These are phyloP conservation scores for Hyphopichia burtonii DNA, from an alignment of 1,139 yeast genomes.

Conservation along the genomic window DNA sequence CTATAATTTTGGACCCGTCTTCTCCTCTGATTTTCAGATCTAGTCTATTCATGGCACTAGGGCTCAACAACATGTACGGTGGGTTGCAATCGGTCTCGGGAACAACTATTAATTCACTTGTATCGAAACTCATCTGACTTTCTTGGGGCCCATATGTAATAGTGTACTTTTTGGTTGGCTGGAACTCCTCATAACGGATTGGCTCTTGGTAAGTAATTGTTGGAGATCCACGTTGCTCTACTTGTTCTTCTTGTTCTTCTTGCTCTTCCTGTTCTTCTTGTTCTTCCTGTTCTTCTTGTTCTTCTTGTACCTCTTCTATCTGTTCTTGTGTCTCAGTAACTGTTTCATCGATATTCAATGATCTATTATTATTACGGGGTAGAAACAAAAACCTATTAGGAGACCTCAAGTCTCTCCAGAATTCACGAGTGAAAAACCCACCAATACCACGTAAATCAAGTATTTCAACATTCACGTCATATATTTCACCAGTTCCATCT, in stretches of 20 bases:
- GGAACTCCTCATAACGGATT: background rate
- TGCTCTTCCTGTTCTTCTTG: too few species aligned
- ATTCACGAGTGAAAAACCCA: slow-evolving; percentile 27
- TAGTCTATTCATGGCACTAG: background rate
- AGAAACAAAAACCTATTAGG: slow-evolving; percentile 22
- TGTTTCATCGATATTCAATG: slow-evolving; percentile 1
- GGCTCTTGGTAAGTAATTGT: background rate
- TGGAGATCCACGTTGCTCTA: too few species aligned
- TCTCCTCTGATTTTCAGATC: background rate
- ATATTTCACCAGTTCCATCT: background rate
- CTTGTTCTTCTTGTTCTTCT: too few species aligned
- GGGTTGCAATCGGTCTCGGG: background rate
- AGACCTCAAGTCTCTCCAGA: slow-evolving; percentile 27
- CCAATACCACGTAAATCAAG: slow-evolving; percentile 15
- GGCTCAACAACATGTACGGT: background rate
- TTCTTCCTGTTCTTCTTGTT: too few species aligned
- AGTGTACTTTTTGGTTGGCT: slow-evolving; percentile 18
- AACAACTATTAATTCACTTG: slow-evolving; percentile 44
- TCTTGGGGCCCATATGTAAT: slow-evolving; percentile 16
- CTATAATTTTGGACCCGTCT: background rate
- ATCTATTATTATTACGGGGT: slow-evolving; percentile 11
- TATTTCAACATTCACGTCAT: slow-evolving; percentile 9
- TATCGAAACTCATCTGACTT: slow-evolving; percentile 23
- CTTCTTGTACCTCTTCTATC: too few species aligned
- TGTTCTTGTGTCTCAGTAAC: background rate